These are phyloP conservation scores for Pseudozyma sp. DNA, from an alignment of 1,284 basidiomycete species.

Conservation along the genomic window DNA sequence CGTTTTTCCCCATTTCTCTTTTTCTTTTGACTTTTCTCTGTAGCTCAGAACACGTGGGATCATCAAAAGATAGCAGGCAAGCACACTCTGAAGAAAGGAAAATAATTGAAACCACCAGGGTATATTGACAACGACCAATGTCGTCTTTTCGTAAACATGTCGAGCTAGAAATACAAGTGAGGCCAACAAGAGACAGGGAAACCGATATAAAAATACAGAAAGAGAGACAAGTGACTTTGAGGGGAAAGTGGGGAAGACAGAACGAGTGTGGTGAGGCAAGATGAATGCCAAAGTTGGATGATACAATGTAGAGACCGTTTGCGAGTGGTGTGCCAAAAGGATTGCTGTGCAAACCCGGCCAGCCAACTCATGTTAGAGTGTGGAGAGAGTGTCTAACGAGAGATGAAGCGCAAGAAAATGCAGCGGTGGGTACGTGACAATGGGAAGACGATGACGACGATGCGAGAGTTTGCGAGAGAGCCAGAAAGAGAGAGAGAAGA, in stretches of 20 bases:
- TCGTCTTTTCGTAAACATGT: constrained; percentile 13
- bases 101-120: constrained; percentile 16
- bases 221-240: background rate
- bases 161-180: constrained; percentile 37
- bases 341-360: constrained; percentile 17
- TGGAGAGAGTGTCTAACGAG: constrained; percentile 1
- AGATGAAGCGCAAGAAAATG: constrained; percentile 4
- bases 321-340: constrained; percentile 39
- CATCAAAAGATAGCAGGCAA: background rate
- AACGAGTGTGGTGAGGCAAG: constrained; percentile 23
- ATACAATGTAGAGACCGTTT: constrained; percentile 24
- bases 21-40: background rate
- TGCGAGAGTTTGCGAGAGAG: constrained; percentile 16
- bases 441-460: constrained; percentile 13
- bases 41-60: background rate
- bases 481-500: constrained; percentile 6
- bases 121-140: constrained; percentile 42
- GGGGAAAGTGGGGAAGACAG: background rate
- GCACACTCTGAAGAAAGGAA: background rate
- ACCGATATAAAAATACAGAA: constrained; percentile 12
- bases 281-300: constrained; percentile 1
- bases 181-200: constrained; percentile 24
- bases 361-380: constrained; percentile 15
- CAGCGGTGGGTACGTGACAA: constrained; percentile 9
- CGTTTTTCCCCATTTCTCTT: too few species aligned